Conservation (phyloP, 306 rosid species). For the Fragaria ananassa region DNA sequence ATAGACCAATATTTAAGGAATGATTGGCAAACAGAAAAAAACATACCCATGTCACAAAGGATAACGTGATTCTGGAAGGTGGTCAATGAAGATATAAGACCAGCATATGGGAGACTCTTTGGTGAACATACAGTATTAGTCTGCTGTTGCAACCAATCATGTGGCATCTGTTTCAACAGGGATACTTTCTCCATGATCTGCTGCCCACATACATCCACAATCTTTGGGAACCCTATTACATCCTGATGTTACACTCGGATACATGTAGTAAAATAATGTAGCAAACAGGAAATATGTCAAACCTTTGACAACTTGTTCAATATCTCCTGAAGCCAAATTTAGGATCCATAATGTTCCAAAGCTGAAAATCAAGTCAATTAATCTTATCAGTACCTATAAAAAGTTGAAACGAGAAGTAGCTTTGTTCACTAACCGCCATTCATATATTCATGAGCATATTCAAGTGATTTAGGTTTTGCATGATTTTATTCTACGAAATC, state of each 20-base stretch:
- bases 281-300: slow-evolving; percentile 11
- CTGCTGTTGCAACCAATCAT: slow-evolving; percentile 47
- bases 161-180: slow-evolving; percentile 50
- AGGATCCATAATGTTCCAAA: slow-evolving; percentile 67
- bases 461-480: neutral
- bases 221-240: slow-evolving; percentile 49
- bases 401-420: neutral
- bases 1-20: slow-evolving; percentile 17
- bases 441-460: neutral
- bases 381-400: neutral
- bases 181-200: slow-evolving; percentile 50
- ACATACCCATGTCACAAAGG: slow-evolving; percentile 65
- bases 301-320: slow-evolving; percentile 62
- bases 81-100: slow-evolving; percentile 62
- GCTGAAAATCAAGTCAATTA: slow-evolving; percentile 43
- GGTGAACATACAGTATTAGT: slow-evolving; percentile 30
- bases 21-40: slow-evolving; percentile 13
- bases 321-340: slow-evolving; percentile 58
- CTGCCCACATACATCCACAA: slow-evolving; percentile 56
- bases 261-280: slow-evolving; percentile 20
- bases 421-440: neutral
- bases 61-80: slow-evolving; percentile 54
- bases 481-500: neutral
- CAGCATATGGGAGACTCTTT: slow-evolving; percentile 48
- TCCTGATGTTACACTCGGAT: slow-evolving; percentile 22